Conservation (phyloP, 495 filamentous ascomycete species). For the Podospora pseudoanserina region DNA sequence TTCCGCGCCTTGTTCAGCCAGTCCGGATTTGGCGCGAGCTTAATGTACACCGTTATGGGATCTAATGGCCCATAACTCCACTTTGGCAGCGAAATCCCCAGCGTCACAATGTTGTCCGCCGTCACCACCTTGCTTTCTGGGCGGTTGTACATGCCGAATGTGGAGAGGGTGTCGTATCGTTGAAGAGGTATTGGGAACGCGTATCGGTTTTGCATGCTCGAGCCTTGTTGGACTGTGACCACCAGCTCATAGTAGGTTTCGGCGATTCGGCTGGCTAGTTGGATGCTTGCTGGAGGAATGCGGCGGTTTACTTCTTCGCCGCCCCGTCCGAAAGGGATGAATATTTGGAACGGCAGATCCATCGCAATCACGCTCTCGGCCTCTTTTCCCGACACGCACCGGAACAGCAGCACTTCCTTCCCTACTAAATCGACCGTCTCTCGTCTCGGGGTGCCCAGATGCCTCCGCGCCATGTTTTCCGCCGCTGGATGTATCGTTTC, state of each 20-base stretch:
- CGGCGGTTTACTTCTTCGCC: slow-evolving; percentile 82
- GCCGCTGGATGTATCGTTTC: slow-evolving; percentile 96
- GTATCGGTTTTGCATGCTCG: slow-evolving; percentile 80
- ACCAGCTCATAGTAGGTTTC: slow-evolving; percentile 97
- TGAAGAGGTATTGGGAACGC: slow-evolving; percentile 85
- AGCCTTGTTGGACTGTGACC: slow-evolving; percentile 90
- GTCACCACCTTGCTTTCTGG: slow-evolving; percentile 82
- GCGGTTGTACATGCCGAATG: slow-evolving; percentile 99
- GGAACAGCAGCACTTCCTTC: slow-evolving; percentile 89
- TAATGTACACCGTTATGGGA: slow-evolving; percentile 92
- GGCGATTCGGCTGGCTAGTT: slow-evolving; percentile 84
- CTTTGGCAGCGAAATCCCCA: slow-evolving; percentile 84
- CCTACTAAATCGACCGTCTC: slow-evolving; percentile 90
- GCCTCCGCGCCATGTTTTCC: slow-evolving; percentile 88
- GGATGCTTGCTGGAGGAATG: slow-evolving; percentile 88
- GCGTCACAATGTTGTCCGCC: slow-evolving; percentile 84
- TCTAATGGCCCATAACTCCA: slow-evolving; percentile 97
- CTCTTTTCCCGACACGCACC: slow-evolving; percentile 77
- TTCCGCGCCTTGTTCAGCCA: slow-evolving; percentile 85
- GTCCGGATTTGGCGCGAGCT: slow-evolving; percentile 84
- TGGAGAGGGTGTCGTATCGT: slow-evolving; percentile 93
- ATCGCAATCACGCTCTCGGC: slow-evolving; percentile 88
- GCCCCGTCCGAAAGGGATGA: slow-evolving; percentile 90
- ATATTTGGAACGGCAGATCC: slow-evolving; percentile 95
- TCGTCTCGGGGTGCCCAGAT: slow-evolving; percentile 85